Percentiles rank a stretch among this genome's conserved stretches.
These are phyloP conservation scores for Exophiala lecanii-corni DNA, from an alignment of 2,329 filamentous ascomycete genomes.

Conservation along the genomic window DNA sequence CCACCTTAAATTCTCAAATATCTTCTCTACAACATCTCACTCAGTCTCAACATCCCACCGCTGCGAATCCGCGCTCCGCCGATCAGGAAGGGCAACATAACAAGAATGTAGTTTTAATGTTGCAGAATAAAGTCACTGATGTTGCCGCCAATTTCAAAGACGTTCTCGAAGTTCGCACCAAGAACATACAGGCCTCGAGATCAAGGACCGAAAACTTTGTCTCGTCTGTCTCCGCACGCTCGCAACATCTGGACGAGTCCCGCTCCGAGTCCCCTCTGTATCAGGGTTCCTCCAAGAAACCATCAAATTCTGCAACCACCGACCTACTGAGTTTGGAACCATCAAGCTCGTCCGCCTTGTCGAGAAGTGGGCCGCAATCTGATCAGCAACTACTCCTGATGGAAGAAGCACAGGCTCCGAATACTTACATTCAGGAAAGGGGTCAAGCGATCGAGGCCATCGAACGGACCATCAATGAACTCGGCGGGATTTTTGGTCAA, in stretches of 20 bases:
- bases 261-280: slow-evolving; percentile 84
- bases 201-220: slow-evolving; percentile 96
- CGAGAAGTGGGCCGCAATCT: slow-evolving; percentile 53
- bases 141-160: slow-evolving; percentile 96
- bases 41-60: slow-evolving; percentile 66
- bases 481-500: slow-evolving; percentile 90
- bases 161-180: slow-evolving; percentile 89
- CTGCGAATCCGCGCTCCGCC: slow-evolving; percentile 39
- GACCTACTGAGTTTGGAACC: slow-evolving; percentile 84
- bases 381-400: slow-evolving; percentile 88
- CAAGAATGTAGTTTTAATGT: slow-evolving; percentile 63
- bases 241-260: slow-evolving; percentile 60
- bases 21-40: slow-evolving; percentile 74
- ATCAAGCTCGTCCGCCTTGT: slow-evolving; percentile 44
- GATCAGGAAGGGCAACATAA: slow-evolving; percentile 93
- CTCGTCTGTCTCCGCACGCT: slow-evolving; percentile 75
- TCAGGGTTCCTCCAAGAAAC: slow-evolving; percentile 57
- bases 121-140: slow-evolving; percentile 53
- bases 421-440: slow-evolving; percentile 86
- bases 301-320: slow-evolving; percentile 58
- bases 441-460: slow-evolving; percentile 96
- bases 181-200: slow-evolving; percentile 93
- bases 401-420: slow-evolving; percentile 83
- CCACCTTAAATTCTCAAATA: slow-evolving; percentile 80
- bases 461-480: slow-evolving; percentile 87